Evolutionary conservation across 352 stramenopile genomes (phyloP), one percentile per base, ranked within the genome.

Genomic region (Pythium utonaiense): DNA sequence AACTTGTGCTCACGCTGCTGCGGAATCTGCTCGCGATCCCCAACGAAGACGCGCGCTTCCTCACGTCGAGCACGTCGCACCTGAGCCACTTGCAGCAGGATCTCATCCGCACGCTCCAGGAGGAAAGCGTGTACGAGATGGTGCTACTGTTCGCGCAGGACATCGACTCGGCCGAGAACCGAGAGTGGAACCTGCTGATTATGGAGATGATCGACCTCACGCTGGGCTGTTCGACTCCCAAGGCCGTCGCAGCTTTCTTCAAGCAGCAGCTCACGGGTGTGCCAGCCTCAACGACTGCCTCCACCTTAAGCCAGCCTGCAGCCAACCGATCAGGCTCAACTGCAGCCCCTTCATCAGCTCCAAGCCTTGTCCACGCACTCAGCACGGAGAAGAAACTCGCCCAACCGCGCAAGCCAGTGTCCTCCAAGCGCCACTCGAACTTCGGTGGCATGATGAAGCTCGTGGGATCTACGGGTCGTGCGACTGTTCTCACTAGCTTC

Each of bases 131-230:
- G 19, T 94, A 91, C 67, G 87, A 96, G 55, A 94, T 95, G 80
- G 62, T 96, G 8, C 58, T 96, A 50, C 67, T 95, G 3, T 93
- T 96, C 60, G 76, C 87, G 1, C 82, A 86, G 66, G 84, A 95
- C 50, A 95, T 96, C 53, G 85, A 96, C 9, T 83, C 85, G 2
- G 57, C 78, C 0, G 86, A 94, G 38, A 93, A 93, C 62, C 77
- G 76, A 8, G 87, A 96, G 50, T 95, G 87, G 87, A 94, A 95
- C 45, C 45, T 96, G 60, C 53, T 96, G 6, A 80, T 96, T 36
- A 92, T 96, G 84, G 87, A 96, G 65, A 93, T 96, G 72, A 69
- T 96, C 22, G 83, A 91, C 56, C 71, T 95, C 40, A 92, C 86
- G 19, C 69, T 96, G 0, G 71, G 78, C 44, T 88, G 80, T 31